A percentile compares a stretch with the other conserved stretches of the same genome.
phyloP scores from a whole-genome alignment of 805 yeast species.

The Cyberlindnera galapagoensis region DNA sequence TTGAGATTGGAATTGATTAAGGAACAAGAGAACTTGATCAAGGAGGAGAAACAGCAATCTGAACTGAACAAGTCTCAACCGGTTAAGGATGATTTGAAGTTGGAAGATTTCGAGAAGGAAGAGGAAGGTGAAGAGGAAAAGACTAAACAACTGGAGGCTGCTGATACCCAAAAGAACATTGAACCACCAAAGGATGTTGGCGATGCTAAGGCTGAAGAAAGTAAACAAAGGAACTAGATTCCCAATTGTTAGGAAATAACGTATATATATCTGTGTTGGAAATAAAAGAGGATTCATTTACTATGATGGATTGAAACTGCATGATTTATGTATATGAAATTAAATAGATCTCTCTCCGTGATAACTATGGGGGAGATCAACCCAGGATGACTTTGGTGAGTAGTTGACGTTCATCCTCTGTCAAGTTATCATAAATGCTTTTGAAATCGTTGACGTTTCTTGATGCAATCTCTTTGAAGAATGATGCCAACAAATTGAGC shows the following conservation, averaged over 20 bases:
- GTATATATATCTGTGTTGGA: not conserved
- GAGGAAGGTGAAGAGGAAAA: constrained; percentile 6
- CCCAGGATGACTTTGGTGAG: too few relatives aligned
- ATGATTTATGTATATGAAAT: too few relatives aligned
- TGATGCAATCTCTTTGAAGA: constrained; percentile 39
- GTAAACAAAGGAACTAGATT: not conserved
- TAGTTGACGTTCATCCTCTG: constrained; percentile 45
- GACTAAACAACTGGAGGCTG: constrained; percentile 6
- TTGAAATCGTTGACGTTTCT: constrained; percentile 47
- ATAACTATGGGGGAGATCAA: too few relatives aligned
- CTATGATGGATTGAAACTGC: not conserved
- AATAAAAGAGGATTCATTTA: not conserved
- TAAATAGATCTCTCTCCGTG: too few relatives aligned
- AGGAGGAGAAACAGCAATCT: constrained; percentile 81
- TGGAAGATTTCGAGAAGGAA: constrained; percentile 32
- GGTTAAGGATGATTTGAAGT: constrained; percentile 30
- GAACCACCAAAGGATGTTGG: constrained; percentile 12
- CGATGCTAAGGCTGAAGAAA: constrained; percentile 1
- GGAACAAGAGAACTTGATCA: constrained; percentile 77
- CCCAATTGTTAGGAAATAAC: too few relatives aligned
- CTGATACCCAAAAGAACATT: constrained; percentile 8
- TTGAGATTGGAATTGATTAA: constrained; percentile 67
- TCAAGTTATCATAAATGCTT: constrained; percentile 39
- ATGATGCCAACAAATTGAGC: constrained; percentile 37
- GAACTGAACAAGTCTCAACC: constrained; percentile 25